Percentiles rank a stretch among this genome's conserved stretches.
These are phyloP conservation scores for Scheffersomyces lignosus DNA, from an alignment of 805 yeast genomes.

Conservation along the genomic window DNA sequence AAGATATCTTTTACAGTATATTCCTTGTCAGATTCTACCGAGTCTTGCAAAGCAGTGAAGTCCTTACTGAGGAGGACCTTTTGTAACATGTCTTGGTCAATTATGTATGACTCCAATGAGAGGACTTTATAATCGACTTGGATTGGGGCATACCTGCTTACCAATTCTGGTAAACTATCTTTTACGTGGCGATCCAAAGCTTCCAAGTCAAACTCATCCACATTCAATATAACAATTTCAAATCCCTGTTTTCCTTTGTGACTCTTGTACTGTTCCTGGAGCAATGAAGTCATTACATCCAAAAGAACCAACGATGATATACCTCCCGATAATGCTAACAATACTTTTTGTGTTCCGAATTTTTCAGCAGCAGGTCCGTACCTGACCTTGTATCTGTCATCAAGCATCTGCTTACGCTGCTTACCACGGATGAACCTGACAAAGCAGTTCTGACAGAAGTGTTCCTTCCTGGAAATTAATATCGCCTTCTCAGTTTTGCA, in stretches of 20 bases:
- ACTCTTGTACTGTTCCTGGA: conserved; percentile 60
- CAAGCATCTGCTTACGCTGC: conserved; percentile 75
- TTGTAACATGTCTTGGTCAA: conserved; percentile 24
- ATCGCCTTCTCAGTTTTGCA: conserved; percentile 47
- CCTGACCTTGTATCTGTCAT: conserved; percentile 70
- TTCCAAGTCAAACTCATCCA: conserved; percentile 37
- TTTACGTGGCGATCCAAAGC: conserved; percentile 14
- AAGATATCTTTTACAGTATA: conserved; percentile 34
- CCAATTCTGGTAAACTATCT: conserved; percentile 17
- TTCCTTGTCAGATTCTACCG: conserved; percentile 7
- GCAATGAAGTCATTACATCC: conserved; percentile 61
- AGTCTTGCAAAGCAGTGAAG: conserved; percentile 15
- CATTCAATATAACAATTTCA: conserved; percentile 49
- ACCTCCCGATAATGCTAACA: conserved; percentile 69
- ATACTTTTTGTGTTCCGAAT: conserved; percentile 41
- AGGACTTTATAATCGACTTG: conserved; percentile 39
- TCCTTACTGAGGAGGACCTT: conserved; percentile 34
- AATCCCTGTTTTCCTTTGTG: conserved; percentile 73
- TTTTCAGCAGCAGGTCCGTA: conserved; percentile 45
- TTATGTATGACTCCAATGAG: conserved; percentile 41
- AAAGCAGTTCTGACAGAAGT: conserved; percentile 69
- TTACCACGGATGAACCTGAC: conserved; percentile 71
- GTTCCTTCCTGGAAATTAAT: conserved; percentile 59
- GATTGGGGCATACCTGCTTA: conserved; percentile 18
- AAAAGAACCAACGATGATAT: conserved; percentile 64